A percentile compares a stretch with the other conserved stretches of the same genome.
Evolutionary conservation across 108 stramenopile genomes (phyloP).

Genomic region (Nitzschia palea): DNA sequence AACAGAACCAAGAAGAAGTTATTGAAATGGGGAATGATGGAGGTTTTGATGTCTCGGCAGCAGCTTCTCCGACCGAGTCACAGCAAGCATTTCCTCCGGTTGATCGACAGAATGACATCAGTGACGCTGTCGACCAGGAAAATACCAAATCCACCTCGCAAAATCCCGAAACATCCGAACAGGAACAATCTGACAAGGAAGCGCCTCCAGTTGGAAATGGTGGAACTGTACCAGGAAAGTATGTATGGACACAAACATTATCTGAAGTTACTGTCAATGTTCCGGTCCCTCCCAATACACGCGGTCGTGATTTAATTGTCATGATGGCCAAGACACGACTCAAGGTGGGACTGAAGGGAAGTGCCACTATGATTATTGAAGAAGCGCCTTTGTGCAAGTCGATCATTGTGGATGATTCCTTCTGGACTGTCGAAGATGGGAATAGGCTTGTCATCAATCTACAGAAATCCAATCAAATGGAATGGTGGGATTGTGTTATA

Average conservation of each 20-base stretch:
- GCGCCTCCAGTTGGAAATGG: conserved; percentile 95
- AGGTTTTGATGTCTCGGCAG: conserved; percentile 63
- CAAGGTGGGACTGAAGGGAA: conserved; percentile 65
- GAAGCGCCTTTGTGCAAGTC: conserved; percentile 87
- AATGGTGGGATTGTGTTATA: conserved; percentile 97
- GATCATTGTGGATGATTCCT: conserved; percentile 95
- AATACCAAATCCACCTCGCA: neutral
- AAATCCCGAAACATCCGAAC: conserved; percentile 1
- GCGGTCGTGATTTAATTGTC: conserved; percentile 87
- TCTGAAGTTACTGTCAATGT: conserved; percentile 84
- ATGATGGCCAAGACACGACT: conserved; percentile 78
- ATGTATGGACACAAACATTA: conserved; percentile 98
- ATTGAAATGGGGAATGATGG: conserved; percentile 74
- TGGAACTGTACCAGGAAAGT: conserved; percentile 85
- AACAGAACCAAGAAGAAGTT: conserved; percentile 35
- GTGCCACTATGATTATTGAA: conserved; percentile 45
- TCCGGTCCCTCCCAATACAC: conserved; percentile 88
- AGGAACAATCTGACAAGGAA: conserved; percentile 49
- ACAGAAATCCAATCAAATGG: conserved; percentile 95
- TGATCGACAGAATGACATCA: neutral
- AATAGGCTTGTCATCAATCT: conserved; percentile 77
- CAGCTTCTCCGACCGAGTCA: conserved; percentile 7
- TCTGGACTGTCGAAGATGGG: conserved; percentile 99
- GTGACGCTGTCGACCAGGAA: neutral
- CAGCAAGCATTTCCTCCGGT: conserved; percentile 1